Evolutionary conservation across 2,329 filamentous ascomycete species (phyloP).

Genomic region (Iodosphaeria phyllophila): DNA sequence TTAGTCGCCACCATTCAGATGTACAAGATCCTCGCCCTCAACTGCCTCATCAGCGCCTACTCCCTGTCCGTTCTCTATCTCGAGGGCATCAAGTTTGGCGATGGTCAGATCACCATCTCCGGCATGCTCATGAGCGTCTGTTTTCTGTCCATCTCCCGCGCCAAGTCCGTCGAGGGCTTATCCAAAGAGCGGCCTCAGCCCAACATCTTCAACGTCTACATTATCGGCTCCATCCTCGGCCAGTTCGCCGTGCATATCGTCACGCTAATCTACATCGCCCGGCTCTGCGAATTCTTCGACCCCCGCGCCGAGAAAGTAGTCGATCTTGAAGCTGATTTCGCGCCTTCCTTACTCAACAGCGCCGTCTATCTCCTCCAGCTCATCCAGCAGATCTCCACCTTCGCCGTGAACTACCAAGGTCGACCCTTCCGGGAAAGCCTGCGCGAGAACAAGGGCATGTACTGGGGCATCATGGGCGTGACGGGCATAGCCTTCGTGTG

Average conservation of each 20-base stretch:
- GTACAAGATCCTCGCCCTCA: slow-evolving; percentile 98
- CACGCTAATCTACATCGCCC: slow-evolving; percentile 85
- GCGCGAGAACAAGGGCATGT: slow-evolving; percentile 94
- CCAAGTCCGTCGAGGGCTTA: slow-evolving; percentile 83
- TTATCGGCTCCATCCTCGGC: slow-evolving; percentile 90
- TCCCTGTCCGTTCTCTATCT: slow-evolving; percentile 90
- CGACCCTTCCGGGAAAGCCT: slow-evolving; percentile 94
- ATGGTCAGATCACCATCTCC: slow-evolving; percentile 95
- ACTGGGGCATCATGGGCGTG: slow-evolving; percentile 83
- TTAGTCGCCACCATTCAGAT: slow-evolving; percentile 98
- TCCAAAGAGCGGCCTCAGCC: slow-evolving; percentile 96
- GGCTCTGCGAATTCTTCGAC: slow-evolving; percentile 68
- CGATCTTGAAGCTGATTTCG: slow-evolving; percentile 88
- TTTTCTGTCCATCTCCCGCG: slow-evolving; percentile 95
- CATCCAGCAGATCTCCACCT: slow-evolving; percentile 97
- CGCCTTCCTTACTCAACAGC: slow-evolving; percentile 84
- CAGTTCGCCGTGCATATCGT: slow-evolving; percentile 93
- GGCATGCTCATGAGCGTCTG: slow-evolving; percentile 99
- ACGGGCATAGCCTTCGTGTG: slow-evolving; percentile 83
- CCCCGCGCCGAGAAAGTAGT: slow-evolving; percentile 31
- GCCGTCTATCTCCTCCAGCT: slow-evolving; percentile 94
- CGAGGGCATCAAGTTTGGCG: slow-evolving; percentile 97
- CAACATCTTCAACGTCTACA: slow-evolving; percentile 98
- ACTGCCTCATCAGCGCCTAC: slow-evolving; percentile 96
- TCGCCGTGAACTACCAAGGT: slow-evolving; percentile 98